Base-by-base conservation (phyloP, 768 basidiomycete genomes). In the Boletellus ananiceps region DNA sequence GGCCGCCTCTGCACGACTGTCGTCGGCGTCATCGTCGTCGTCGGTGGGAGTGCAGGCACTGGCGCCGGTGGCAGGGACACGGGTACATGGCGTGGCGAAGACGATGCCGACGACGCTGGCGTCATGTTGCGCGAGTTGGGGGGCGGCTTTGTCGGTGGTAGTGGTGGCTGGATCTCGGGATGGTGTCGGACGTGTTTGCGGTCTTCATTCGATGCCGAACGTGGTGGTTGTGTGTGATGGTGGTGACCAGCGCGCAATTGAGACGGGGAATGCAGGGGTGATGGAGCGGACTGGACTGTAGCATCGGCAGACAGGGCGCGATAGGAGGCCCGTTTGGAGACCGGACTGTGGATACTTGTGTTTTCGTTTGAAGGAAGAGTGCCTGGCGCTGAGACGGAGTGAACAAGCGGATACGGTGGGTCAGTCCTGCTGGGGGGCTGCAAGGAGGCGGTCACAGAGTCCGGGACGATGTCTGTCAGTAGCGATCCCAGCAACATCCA, bases 401-500 rank as follows among this genome's bases (percentile, higher is more conserved):
- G 73, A 3, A 61, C 48, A 16, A 76, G 58, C 56, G 63, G 21
- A 59, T 62, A 14, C 54, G 50, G 56, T 47, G 59, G 51, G 0
- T 66, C 54, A 18, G 14, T 16, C n/a, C 46, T 52, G 21, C 55
- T 50, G 14, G 61, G 48, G 3, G 53, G 50, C 38, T 46, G 69
- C 41, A 52, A 63, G 50, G 48, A 70, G 49, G 53, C 64, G 39
- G 36, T 63, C 36, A 52, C 52, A 4, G 62, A 63, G 38, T 67
- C 62, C 8, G 78, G 80, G 15, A 76, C 53, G 40, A 80, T 62
- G 44, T 83, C 74, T 0, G 70, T 69, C 16, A 88, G 65, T 3
- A 83, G 72, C 14, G 81, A 79, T 12, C 71, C 75, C 16, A 92
- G 64, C 2, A 91, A 65, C 8, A 80, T 56, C 89, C 89, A 92